Evolutionary conservation across 805 yeast genomes (phyloP).

Genomic region (Torulaspora franciscae): DNA sequence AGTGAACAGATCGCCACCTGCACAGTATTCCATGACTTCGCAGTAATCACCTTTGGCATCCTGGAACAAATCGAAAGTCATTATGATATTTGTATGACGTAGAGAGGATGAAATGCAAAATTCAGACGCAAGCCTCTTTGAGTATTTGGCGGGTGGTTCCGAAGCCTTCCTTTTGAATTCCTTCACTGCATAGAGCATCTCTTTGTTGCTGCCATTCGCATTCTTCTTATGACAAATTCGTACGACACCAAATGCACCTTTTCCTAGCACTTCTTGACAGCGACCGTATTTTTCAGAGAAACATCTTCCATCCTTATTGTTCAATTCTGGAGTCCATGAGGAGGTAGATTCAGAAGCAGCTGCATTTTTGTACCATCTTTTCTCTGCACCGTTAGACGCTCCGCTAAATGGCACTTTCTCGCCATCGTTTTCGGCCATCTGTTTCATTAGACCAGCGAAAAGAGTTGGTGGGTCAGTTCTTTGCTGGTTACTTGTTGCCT

Average conservation of each 20-base stretch:
- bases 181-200: slow-evolving; percentile 73
- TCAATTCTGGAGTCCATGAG: slow-evolving; percentile 3
- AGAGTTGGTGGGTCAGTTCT: slow-evolving; percentile 58
- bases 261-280: slow-evolving; percentile 91
- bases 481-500: slow-evolving; percentile 5
- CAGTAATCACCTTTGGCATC: slow-evolving; percentile 81
- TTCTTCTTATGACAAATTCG: slow-evolving; percentile 74
- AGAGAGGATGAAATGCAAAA: slow-evolving; percentile 77
- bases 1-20: slow-evolving; percentile 77
- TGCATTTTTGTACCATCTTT: slow-evolving; percentile 14
- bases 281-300: slow-evolving; percentile 87
- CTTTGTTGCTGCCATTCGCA: slow-evolving; percentile 34
- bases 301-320: slow-evolving; percentile 29
- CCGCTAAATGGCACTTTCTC: slow-evolving; percentile 36
- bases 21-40: slow-evolving; percentile 80
- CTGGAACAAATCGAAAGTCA: slow-evolving; percentile 68
- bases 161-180: slow-evolving; percentile 63
- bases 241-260: slow-evolving; percentile 92
- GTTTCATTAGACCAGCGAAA: slow-evolving; percentile 61
- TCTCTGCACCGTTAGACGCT: slow-evolving; percentile 28
- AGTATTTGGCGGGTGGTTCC: slow-evolving; percentile 62
- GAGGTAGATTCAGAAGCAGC: neutral
- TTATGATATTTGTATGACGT: slow-evolving; percentile 72
- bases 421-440: slow-evolving; percentile 38
- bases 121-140: slow-evolving; percentile 71